Conservation (phyloP, 495 filamentous ascomycete species). For the Neurospora pannonica region DNA sequence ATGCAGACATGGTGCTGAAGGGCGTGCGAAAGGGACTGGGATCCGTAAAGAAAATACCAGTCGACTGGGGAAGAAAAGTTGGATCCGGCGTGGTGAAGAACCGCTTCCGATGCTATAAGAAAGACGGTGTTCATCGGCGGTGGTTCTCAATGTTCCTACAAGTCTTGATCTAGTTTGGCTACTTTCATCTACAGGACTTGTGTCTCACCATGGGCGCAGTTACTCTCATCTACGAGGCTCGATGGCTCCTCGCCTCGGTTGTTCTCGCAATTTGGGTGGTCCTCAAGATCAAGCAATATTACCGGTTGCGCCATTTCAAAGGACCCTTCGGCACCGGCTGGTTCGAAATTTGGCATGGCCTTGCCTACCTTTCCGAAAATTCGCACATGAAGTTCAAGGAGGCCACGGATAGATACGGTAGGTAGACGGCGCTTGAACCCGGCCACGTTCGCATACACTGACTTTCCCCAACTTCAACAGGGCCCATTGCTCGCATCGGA, state of each 20-base stretch:
- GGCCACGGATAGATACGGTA: constrained; percentile 6
- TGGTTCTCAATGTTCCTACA: not conserved
- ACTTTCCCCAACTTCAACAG: constrained; percentile 6
- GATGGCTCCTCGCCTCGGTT: not conserved
- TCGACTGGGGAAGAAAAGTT: not conserved
- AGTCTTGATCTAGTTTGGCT: not conserved
- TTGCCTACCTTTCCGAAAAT: constrained; percentile 2
- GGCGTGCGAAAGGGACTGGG: not conserved
- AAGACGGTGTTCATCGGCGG: not conserved
- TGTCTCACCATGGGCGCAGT: not conserved
- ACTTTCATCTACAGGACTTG: not conserved
- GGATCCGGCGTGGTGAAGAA: not conserved
- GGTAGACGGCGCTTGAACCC: not conserved
- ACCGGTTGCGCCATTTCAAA: constrained; percentile 7
- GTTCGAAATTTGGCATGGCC: constrained; percentile 3
- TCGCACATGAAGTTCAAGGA: constrained; percentile 8
- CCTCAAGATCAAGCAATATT: constrained; percentile 6
- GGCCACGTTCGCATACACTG: not conserved
- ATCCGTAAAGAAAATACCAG: not conserved
- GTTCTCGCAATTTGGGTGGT: not conserved
- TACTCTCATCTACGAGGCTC: not conserved
- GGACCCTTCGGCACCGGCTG: constrained; percentile 9
- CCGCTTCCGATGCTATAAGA: not conserved
- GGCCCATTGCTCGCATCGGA: constrained; percentile 28
- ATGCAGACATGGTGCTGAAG: not conserved